Evolutionary conservation across 2,329 filamentous ascomycete genomes (phyloP).

Genomic region (Elsinoe arachidis): DNA sequence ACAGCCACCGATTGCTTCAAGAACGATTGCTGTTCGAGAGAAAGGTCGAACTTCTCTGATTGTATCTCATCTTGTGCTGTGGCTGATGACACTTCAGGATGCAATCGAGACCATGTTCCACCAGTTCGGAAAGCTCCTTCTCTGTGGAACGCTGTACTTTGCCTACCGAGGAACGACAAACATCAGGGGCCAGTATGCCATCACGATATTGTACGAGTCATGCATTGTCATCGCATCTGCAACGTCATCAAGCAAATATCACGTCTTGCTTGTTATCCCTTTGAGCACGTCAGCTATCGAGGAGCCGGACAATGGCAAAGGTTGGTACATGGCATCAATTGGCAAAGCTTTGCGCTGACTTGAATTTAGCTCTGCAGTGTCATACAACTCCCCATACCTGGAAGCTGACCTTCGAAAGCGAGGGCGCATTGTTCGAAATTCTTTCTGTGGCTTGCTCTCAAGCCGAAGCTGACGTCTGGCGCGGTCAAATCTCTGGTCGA

Average conservation of each 20-base stretch:
- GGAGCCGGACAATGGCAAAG: slow-evolving; percentile 65
- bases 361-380: slow-evolving; percentile 66
- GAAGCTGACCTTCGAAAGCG: slow-evolving; percentile 79
- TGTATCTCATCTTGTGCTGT: not conserved
- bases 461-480: slow-evolving; percentile 75
- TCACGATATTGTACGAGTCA: slow-evolving; percentile 74
- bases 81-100: slow-evolving; percentile 15
- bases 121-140: slow-evolving; percentile 66
- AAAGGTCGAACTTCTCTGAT: slow-evolving; percentile 43
- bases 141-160: slow-evolving; percentile 77
- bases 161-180: slow-evolving; percentile 66
- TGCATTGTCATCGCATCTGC: slow-evolving; percentile 67
- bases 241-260: slow-evolving; percentile 59
- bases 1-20: slow-evolving; percentile 78
- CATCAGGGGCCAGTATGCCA: slow-evolving; percentile 71
- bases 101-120: slow-evolving; percentile 49
- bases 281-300: slow-evolving; percentile 59
- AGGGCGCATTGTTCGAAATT: slow-evolving; percentile 70
- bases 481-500: slow-evolving; percentile 51
- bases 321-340: slow-evolving; percentile 26
- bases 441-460: slow-evolving; percentile 79
- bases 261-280: slow-evolving; percentile 64
- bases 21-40: slow-evolving; percentile 68
- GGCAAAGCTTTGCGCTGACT: not conserved
- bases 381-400: slow-evolving; percentile 80